Evolutionary conservation across 768 basidiomycete species (phyloP), one percentile per base, ranked within the genome.

Genomic region (Suillus brevipes): DNA sequence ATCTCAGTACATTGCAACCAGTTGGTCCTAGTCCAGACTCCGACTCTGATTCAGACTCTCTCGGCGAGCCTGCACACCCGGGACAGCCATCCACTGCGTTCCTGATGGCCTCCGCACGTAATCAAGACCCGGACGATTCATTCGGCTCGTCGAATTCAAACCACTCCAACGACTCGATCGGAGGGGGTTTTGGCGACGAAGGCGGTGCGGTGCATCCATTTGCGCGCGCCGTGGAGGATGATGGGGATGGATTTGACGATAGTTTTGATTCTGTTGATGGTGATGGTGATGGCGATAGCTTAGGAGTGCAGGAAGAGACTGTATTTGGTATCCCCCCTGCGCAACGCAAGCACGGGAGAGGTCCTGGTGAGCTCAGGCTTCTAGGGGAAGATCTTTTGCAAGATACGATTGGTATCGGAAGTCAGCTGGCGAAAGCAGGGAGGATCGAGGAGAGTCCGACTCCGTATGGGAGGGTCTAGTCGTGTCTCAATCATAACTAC

Each of bases 31-130:
- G 73, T 20, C 69, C 73, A 6, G 82, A 81, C 61, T 76, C 78
- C 6, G 84, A 87, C 67, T 86, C 84, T 1, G 84, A 86, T 68
- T 87, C 87, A 2, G 88, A 89, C 71, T 86, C 86, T 34, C 77
- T 87, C 61, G 85, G 85, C 64, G 79, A 82, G 49, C 85, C 86
- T 49, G 77, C 85, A 59, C 82, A 84, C 71, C 83, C 87, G 4
- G 84, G 82, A 5, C 86, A 88, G 67, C 89, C 90, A 1, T 89
- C 89, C 10, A 86, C 86, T 1, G 89, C 89, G 2, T 91, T 92
- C 75, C 78, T 92, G 3, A 84, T 90, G 80, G 88, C 85, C 3
- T 78, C 82, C 0, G 78, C 78, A 60, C 71, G 74, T n/a, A 65
- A 75, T 45, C 42, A 68, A 25, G 72, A 57, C 4, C 71, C 70